Conservation (phyloP, 805 yeast species). For the Jamesozyma gamospora region DNA sequence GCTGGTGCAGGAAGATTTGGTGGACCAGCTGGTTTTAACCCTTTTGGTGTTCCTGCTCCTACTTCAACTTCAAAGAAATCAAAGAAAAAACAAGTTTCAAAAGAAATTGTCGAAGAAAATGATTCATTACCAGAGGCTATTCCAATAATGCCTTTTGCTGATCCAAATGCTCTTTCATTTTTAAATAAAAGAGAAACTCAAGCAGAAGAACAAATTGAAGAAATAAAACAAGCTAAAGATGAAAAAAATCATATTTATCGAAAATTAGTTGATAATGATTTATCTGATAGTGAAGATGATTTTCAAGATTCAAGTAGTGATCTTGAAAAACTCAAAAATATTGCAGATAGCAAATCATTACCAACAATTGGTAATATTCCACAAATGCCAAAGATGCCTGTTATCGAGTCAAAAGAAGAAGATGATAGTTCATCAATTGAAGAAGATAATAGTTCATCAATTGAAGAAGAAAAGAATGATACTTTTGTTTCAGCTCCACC, state of each 20-base stretch:
- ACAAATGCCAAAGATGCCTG: background rate
- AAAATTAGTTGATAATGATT: constrained; percentile 6
- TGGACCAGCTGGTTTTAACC: constrained; percentile 34
- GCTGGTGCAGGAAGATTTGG: constrained; percentile 79
- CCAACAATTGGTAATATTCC: background rate
- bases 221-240: background rate
- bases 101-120: constrained; percentile 12
- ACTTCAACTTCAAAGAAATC: constrained; percentile 11
- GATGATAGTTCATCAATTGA: constrained; percentile 4
- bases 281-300: constrained; percentile 2
- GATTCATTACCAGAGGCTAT: constrained; percentile 30
- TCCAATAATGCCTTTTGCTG: constrained; percentile 46
- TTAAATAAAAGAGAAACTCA: constrained; percentile 11
- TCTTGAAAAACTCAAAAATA: background rate
- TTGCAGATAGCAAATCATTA: background rate
- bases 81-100: constrained; percentile 15
- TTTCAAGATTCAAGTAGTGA: constrained; percentile 38
- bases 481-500: background rate
- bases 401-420: background rate
- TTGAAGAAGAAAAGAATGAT: constrained; percentile 6
- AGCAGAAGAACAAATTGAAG: constrained; percentile 1
- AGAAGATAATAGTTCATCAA: too few relatives aligned
- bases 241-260: constrained; percentile 4
- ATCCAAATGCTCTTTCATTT: constrained; percentile 28
- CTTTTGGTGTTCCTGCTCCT: constrained; percentile 31